Evolutionary conservation across 257 asterid genomes (phyloP).

Genomic region (Nicotiana sylvestris): DNA sequence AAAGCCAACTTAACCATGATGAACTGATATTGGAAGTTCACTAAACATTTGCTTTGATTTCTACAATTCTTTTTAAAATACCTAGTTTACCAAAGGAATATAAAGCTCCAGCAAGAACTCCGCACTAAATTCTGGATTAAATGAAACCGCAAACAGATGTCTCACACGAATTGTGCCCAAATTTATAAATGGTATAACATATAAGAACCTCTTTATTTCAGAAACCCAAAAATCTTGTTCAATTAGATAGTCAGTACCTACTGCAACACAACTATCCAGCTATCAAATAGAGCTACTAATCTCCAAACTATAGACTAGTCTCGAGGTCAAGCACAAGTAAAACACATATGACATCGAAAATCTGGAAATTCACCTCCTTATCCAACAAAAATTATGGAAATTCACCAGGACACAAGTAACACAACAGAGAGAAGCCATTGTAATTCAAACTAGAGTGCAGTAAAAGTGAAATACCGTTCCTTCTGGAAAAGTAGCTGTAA

Average conservation of each 20-base stretch:
- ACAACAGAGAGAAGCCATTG: slow-evolving; percentile 1
- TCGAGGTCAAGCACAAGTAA: background rate
- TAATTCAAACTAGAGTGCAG: background rate
- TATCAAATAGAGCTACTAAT: background rate
- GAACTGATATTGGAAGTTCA: background rate
- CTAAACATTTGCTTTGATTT: background rate
- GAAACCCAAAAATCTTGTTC: background rate
- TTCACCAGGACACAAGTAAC: background rate
- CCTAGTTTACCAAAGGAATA: background rate
- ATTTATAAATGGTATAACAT: background rate
- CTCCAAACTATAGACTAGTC: background rate
- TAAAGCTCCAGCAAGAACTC: background rate
- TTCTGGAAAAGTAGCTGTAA: background rate
- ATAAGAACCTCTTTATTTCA: background rate
- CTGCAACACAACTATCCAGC: slow-evolving; percentile 3
- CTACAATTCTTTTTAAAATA: background rate
- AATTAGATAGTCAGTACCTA: background rate
- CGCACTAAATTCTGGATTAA: background rate
- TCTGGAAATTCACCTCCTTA: background rate
- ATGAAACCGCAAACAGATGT: background rate
- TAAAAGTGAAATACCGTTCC: background rate
- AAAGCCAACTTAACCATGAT: slow-evolving; percentile 5
- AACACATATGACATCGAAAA: background rate
- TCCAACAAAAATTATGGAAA: background rate
- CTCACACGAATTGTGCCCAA: background rate